Evolutionary conservation across 352 stramenopile species (phyloP), one percentile per base, ranked within the genome.

Genomic region (Phytophthora multivora): DNA sequence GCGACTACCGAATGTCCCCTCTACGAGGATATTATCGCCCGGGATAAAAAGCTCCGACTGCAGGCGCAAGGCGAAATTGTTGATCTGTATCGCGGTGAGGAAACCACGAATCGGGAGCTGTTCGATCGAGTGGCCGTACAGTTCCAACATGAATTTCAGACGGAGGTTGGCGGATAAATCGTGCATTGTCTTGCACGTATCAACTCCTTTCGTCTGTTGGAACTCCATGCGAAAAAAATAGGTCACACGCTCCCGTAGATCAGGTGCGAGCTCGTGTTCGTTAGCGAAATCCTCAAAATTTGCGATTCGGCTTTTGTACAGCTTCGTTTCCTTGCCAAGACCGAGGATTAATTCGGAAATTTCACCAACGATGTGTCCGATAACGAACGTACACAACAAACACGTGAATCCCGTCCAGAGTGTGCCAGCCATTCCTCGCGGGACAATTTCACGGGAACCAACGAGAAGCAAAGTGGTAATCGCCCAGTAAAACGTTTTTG

Each of bases 311-410:
- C 79, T 75, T 16, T 89, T 84, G 23, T 85, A 79, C 16, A 87
- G 71, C 28, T 92, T 90, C 11, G 80, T 76, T 11, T 81, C 69
- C 39, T 84, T 87, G 46, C 88, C 81, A 36, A 92, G 74, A 19
- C 90, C 67, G 4, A 90, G 67, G 28, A 92, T 89, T 13, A 92
- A 69, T 13, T 90, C 83, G 4, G 83, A 91, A 4, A 92, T 73
- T 53, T 90, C 81, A 3, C 83, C 83, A 16, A 91, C 71, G 12
- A 92, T 89, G 56, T 91, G 81, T 0, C 83, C 82, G 36, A 92
- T 82, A 38, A 92, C 71, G 43, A 92, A 92, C 6, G 81, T 85
- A 47, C 81, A 90, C 25, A 73, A 86, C 23, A 92, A 60, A 33
- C 81, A 90, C 13, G 77, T 87, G 0, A 80, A 36, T 0, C 73